Evolutionary conservation across 2,329 filamentous ascomycete genomes (phyloP).

Genomic region (Fusarium albosuccineum): DNA sequence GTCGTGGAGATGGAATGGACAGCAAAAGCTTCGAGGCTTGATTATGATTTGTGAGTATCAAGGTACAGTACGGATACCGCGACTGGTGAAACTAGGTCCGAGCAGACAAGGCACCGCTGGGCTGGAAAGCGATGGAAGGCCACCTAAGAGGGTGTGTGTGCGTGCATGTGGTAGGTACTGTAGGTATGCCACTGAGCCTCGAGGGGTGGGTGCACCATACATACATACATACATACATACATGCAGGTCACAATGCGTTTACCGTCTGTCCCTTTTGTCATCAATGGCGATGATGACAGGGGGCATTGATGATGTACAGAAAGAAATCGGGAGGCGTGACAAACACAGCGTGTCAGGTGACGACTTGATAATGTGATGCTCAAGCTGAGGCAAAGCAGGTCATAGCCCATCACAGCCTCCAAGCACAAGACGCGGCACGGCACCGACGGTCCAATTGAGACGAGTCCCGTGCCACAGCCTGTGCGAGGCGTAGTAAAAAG

Average conservation of each 20-base stretch:
- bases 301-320: conserved; percentile 1
- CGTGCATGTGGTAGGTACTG: neutral
- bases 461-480: conserved; percentile 6
- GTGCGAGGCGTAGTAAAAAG: neutral
- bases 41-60: neutral
- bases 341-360: conserved; percentile 36
- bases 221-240: neutral
- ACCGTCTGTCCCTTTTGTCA: conserved; percentile 13
- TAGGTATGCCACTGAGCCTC: neutral
- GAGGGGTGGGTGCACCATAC: neutral
- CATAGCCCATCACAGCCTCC: conserved; percentile 3
- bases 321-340: conserved; percentile 22
- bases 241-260: neutral
- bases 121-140: neutral
- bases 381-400: conserved; percentile 5
- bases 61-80: neutral
- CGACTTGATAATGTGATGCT: conserved; percentile 34
- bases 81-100: neutral
- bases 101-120: neutral
- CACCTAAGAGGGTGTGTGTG: no score
- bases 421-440: neutral
- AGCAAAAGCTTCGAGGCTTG: neutral
- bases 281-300: neutral
- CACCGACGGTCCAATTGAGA: conserved; percentile 19
- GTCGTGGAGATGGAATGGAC: neutral